Evolutionary conservation across 306 rosid genomes (phyloP).

Genomic region (Fagus crenata): DNA sequence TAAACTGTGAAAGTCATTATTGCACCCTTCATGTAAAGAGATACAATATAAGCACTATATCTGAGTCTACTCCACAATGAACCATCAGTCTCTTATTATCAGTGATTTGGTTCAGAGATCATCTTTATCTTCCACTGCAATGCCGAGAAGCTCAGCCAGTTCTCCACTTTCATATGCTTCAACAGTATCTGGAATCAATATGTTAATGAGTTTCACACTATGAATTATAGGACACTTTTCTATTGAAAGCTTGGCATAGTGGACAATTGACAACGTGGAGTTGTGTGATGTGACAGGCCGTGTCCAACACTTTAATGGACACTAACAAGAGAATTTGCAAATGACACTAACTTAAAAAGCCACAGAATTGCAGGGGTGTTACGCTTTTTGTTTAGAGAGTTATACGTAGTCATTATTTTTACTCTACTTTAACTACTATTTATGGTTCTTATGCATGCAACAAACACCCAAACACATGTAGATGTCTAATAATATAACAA

Average conservation of each 20-base stretch:
- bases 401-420: background rate
- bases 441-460: background rate
- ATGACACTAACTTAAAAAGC: background rate
- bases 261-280: background rate
- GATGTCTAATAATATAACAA: background rate
- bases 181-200: slow-evolving; percentile 59
- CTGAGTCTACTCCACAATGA: background rate
- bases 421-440: background rate
- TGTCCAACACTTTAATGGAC: background rate
- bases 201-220: background rate
- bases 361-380: background rate
- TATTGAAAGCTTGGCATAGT: background rate
- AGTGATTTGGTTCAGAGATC: slow-evolving; percentile 53
- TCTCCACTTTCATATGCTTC: slow-evolving; percentile 77
- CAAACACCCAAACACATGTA: background rate
- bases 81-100: slow-evolving; percentile 7
- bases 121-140: slow-evolving; percentile 34
- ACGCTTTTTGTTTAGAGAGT: background rate
- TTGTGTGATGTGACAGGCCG: background rate
- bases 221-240: background rate
- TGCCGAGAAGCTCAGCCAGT: slow-evolving; percentile 68
- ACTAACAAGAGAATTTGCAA: background rate
- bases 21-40: background rate
- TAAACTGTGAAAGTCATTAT: background rate
- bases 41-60: background rate